Percentiles rank a stretch among this genome's conserved stretches.
Conservation (phyloP, 257 asterid genomes). For the Salvia rosmarinus region DNA sequence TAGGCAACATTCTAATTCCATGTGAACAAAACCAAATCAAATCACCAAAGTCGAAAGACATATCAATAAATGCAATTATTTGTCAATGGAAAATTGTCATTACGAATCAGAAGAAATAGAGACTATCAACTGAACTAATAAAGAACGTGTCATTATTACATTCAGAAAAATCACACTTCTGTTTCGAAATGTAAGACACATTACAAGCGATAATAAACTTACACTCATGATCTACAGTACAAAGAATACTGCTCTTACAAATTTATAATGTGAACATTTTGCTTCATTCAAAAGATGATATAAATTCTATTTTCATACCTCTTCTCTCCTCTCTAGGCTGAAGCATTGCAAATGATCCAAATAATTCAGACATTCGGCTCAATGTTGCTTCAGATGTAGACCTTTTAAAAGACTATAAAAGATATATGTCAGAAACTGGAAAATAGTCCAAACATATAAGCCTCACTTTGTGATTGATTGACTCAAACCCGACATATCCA, state of each 20-base stretch:
- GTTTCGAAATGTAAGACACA: neutral
- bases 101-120: neutral
- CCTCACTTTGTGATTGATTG: neutral
- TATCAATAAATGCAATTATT: neutral
- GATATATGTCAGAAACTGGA: constrained; percentile 26
- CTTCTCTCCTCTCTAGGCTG: constrained; percentile 59
- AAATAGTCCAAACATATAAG: constrained; percentile 12
- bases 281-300: neutral
- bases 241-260: neutral
- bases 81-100: neutral
- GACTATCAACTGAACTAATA: neutral
- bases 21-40: neutral
- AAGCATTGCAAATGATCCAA: constrained; percentile 65
- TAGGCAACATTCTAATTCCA: neutral
- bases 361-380: constrained; percentile 58
- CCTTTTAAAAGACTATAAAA: constrained; percentile 65
- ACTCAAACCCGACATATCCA: neutral
- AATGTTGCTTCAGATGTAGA: constrained; percentile 77
- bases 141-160: neutral
- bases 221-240: neutral
- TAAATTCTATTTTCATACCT: constrained; percentile 47
- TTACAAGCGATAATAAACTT: neutral
- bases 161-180: constrained; percentile 1
- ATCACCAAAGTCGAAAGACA: neutral
- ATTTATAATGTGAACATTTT: neutral